Evolutionary conservation across 495 filamentous ascomycete species (phyloP).

Genomic region (Aspergillus diversus): DNA sequence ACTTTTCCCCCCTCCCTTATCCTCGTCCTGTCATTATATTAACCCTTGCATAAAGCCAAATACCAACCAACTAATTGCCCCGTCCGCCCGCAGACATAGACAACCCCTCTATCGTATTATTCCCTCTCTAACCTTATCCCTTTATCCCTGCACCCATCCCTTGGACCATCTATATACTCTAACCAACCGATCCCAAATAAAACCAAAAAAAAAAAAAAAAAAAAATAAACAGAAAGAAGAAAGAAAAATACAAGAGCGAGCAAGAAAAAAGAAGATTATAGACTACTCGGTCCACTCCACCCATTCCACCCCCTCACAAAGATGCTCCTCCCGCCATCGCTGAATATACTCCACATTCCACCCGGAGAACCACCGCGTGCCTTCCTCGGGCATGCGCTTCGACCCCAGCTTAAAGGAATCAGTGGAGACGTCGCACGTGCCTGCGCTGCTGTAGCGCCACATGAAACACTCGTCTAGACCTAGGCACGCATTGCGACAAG

Average conservation of each 20-base stretch:
- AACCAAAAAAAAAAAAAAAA: not conserved
- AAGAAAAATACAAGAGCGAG: not conserved
- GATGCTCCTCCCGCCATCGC: conserved; percentile 18
- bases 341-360: conserved; percentile 23
- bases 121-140: too few relatives aligned
- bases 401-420: conserved; percentile 17
- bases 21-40: not conserved
- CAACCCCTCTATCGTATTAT: not conserved
- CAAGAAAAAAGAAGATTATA: not conserved
- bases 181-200: conserved; percentile 3
- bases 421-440: conserved; percentile 19
- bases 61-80: not conserved
- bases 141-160: too few relatives aligned
- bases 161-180: not conserved
- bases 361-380: conserved; percentile 16
- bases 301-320: conserved; percentile 19
- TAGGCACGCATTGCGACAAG: conserved; percentile 48
- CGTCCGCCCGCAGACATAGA: conserved; percentile 7
- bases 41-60: conserved; percentile 7
- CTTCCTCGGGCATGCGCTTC: conserved; percentile 13
- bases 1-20: not conserved
- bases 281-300: conserved; percentile 1
- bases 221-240: not conserved
- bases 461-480: conserved; percentile 32
- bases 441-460: conserved; percentile 21